Conservation (phyloP, 108 stramenopile species). For the Nitzschia sp. region DNA sequence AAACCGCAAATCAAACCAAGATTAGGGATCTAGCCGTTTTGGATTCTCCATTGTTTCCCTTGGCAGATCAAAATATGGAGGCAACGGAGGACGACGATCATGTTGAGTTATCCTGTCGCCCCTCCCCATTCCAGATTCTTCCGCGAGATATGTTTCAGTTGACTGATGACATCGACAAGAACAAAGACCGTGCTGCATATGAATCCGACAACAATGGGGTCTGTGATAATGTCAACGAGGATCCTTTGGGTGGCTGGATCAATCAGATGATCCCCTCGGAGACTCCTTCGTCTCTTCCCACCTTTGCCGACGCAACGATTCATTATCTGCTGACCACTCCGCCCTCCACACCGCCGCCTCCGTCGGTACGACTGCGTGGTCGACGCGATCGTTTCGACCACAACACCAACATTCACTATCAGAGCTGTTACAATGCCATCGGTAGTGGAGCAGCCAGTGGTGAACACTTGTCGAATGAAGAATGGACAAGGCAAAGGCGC, state of each 20-base stretch:
- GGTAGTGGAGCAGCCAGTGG: background rate
- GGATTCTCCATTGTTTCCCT: too few species aligned
- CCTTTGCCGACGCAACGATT: background rate
- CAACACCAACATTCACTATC: background rate
- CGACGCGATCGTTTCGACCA: background rate
- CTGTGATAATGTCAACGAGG: background rate
- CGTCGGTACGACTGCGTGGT: background rate
- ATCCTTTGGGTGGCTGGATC: background rate
- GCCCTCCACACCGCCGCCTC: background rate
- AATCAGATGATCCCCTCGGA: background rate
- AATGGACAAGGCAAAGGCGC: constrained; percentile 2
- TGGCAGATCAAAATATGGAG: background rate
- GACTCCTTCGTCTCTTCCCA: background rate
- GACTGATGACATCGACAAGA: too few species aligned
- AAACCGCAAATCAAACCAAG: too few species aligned
- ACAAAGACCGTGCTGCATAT: too few species aligned
- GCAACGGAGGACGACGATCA: background rate
- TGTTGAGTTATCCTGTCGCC: background rate
- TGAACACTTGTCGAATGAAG: constrained; percentile 7
- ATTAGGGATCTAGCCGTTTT: too few species aligned
- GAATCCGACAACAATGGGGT: too few species aligned
- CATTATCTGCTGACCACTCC: too few species aligned
- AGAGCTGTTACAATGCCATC: background rate
- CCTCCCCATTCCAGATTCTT: background rate
- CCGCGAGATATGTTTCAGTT: background rate